Conservation (phyloP, 495 filamentous ascomycete species). For the Xylaria cubensis region DNA sequence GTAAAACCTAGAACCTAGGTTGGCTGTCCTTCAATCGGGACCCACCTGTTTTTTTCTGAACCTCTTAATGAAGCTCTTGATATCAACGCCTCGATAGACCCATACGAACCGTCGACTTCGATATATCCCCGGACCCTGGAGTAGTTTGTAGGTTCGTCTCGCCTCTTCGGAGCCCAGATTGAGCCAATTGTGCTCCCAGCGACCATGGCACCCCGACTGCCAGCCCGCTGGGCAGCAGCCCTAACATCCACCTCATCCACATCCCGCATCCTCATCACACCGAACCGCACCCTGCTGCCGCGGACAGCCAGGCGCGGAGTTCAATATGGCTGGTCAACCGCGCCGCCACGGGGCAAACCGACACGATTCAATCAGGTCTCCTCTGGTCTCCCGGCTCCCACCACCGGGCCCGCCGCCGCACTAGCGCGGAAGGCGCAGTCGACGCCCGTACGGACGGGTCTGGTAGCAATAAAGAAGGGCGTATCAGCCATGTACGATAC, state of each 20-base stretch:
- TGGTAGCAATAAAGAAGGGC: conserved; percentile 86
- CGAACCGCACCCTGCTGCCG: conserved; percentile 50
- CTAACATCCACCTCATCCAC: conserved; percentile 31
- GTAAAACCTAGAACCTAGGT: no score
- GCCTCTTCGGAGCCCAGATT: conserved; percentile 1
- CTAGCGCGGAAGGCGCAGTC: conserved; percentile 77
- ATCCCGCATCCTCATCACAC: conserved; percentile 46
- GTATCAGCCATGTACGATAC: conserved; percentile 90
- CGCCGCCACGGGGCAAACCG: conserved; percentile 43
- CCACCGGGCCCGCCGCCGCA: conserved; percentile 77
- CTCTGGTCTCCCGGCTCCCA: conserved; percentile 62
- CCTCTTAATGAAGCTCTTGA: conserved; percentile 28
- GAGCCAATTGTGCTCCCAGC: conserved; percentile 36
- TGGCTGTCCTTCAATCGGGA: not conserved
- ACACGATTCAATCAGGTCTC: conserved; percentile 59
- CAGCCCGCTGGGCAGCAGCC: conserved; percentile 52
- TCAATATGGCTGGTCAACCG: conserved; percentile 62
- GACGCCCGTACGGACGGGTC: conserved; percentile 81
- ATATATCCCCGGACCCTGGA: not conserved
- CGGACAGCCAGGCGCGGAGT: conserved; percentile 54
- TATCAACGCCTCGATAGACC: conserved; percentile 14
- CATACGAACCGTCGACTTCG: conserved; percentile 2
- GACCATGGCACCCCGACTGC: conserved; percentile 62
- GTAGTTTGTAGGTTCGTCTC: not conserved
- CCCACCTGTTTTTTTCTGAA: conserved; percentile 39